These are phyloP conservation scores for Aspergillus taichungensis DNA, from an alignment of 495 filamentous ascomycete species.

Conservation along the genomic window DNA sequence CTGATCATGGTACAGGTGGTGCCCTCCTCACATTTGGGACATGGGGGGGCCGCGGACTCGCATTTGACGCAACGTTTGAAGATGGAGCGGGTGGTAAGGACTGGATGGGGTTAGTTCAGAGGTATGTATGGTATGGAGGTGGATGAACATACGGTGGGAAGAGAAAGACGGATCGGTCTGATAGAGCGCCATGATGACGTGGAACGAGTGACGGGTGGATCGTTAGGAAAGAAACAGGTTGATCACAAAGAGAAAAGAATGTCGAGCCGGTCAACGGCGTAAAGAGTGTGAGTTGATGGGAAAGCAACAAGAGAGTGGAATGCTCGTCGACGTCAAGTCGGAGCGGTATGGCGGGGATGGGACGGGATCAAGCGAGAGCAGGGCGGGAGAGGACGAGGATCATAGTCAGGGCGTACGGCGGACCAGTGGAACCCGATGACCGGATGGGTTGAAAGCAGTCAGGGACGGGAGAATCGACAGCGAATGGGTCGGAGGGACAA, in stretches of 20 bases:
- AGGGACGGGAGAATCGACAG: background rate
- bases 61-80: conserved; percentile 44
- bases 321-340: conserved; percentile 38
- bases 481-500: background rate
- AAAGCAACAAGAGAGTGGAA: conserved; percentile 22
- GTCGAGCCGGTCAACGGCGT: conserved; percentile 25
- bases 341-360: conserved; percentile 19
- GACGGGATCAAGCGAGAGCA: background rate
- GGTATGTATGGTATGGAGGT: background rate
- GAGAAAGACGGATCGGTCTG: conserved; percentile 14
- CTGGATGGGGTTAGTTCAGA: conserved; percentile 10
- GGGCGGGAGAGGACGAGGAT: conserved; percentile 11
- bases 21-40: conserved; percentile 39
- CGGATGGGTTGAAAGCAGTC: background rate
- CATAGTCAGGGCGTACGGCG: conserved; percentile 25
- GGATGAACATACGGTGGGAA: conserved; percentile 12
- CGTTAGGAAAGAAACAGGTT: conserved; percentile 6
- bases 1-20: conserved; percentile 49
- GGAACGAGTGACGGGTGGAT: background rate
- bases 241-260: conserved; percentile 8
- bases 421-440: background rate
- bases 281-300: conserved; percentile 10
- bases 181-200: conserved; percentile 23
- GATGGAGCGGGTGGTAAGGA: conserved; percentile 23
- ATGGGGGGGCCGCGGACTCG: conserved; percentile 31